These are phyloP conservation scores for Venturia pyrina DNA, from an alignment of 2,329 filamentous ascomycete species.

Conservation along the genomic window DNA sequence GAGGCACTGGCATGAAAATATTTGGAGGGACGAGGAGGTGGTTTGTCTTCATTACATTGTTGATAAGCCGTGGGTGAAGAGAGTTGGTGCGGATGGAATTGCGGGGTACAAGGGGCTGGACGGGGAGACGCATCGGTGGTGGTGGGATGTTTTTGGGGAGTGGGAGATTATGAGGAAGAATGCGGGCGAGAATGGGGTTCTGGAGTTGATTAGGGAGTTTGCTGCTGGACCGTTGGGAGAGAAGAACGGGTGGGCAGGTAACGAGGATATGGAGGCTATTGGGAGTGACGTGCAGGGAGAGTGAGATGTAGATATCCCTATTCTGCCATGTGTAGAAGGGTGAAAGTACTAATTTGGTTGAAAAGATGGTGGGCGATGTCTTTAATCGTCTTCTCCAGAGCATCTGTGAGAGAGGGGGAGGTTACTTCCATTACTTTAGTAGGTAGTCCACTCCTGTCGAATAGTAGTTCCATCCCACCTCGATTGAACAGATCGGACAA, in stretches of 20 bases:
- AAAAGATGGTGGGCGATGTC: too few relatives aligned
- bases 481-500: too few relatives aligned
- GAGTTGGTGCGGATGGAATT: conserved; percentile 30
- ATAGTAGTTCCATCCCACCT: too few relatives aligned
- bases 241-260: not conserved
- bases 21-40: conserved; percentile 41
- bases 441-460: too few relatives aligned
- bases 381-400: too few relatives aligned
- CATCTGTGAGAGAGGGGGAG: too few relatives aligned
- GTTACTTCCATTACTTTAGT: too few relatives aligned
- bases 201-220: not conserved
- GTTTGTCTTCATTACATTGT: conserved; percentile 44
- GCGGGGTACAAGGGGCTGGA: conserved; percentile 42
- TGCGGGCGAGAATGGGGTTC: conserved; percentile 16
- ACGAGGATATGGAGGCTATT: conserved; percentile 9
- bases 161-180: conserved; percentile 28
- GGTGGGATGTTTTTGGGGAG: conserved; percentile 38
- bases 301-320: not conserved
- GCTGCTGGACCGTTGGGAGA: not conserved
- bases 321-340: too few relatives aligned
- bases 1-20: conserved; percentile 41
- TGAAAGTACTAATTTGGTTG: too few relatives aligned
- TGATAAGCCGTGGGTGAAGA: conserved; percentile 44
- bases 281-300: conserved; percentile 3
- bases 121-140: conserved; percentile 42